phyloP scores from a whole-genome alignment of 495 filamentous ascomycete genomes.

The Lasiosphaeria miniovina region DNA sequence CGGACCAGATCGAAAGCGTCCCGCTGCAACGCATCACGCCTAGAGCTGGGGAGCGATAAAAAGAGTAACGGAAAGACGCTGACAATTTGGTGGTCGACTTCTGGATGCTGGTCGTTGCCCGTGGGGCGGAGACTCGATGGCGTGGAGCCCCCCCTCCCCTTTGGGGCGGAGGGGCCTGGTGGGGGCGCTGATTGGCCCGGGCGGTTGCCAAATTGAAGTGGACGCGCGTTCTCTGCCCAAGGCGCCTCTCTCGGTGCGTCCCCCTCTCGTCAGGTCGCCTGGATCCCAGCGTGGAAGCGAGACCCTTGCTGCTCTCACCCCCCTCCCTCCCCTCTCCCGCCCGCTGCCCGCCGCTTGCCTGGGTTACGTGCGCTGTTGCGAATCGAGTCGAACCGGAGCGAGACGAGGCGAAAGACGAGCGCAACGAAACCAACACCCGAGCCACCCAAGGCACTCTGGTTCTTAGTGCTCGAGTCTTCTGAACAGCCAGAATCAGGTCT shows the following conservation, averaged over 20 bases:
- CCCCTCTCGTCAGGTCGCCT: conserved; percentile 6
- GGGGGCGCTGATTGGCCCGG: conserved; percentile 19
- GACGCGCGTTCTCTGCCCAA: conserved; percentile 30
- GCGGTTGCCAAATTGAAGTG: conserved; percentile 16
- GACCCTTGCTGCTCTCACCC: conserved; percentile 15
- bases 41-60: too few species aligned
- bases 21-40: too few species aligned
- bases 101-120: conserved; percentile 3
- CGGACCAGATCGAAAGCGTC: too few species aligned
- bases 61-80: not conserved
- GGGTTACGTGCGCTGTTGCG: not conserved
- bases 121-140: conserved; percentile 22
- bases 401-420: not conserved
- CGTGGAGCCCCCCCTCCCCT: conserved; percentile 23
- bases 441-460: not conserved
- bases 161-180: conserved; percentile 25
- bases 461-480: not conserved
- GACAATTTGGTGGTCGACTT: not conserved
- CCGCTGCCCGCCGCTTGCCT: not conserved
- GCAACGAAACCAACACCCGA: not conserved
- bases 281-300: conserved; percentile 11
- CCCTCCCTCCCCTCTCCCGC: conserved; percentile 8
- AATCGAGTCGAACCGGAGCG: not conserved
- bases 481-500: not conserved
- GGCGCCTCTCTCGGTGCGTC: conserved; percentile 22